phyloP scores from a whole-genome alignment of 805 yeast genomes.

The Yarrowia hollandica region DNA sequence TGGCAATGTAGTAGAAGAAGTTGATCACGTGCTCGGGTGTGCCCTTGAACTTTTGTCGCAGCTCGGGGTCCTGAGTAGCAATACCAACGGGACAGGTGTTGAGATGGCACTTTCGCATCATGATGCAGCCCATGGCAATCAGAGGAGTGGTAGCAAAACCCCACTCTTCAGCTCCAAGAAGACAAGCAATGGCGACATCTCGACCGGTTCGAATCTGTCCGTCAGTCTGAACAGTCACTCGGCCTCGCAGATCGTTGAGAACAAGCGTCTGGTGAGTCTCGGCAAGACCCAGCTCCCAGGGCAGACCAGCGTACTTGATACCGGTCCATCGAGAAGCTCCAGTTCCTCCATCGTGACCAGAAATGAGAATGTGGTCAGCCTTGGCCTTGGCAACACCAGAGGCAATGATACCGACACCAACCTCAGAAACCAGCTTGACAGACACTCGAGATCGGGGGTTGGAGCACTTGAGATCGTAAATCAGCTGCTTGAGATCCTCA shows the following conservation, averaged over 20 bases:
- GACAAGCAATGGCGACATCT: slow-evolving; percentile 93
- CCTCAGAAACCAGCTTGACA: slow-evolving; percentile 94
- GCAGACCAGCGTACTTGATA: slow-evolving; percentile 94
- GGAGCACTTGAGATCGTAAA: slow-evolving; percentile 93
- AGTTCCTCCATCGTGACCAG: slow-evolving; percentile 99
- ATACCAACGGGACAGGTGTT: slow-evolving; percentile 97
- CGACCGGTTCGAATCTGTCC: slow-evolving; percentile 97
- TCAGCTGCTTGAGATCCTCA: slow-evolving; percentile 95
- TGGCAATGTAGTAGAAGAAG: slow-evolving; percentile 92
- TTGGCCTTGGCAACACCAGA: slow-evolving; percentile 99
- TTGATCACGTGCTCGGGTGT: slow-evolving; percentile 98
- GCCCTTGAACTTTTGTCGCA: slow-evolving; percentile 89
- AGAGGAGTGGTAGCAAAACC: slow-evolving; percentile 97
- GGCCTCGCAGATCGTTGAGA: slow-evolving; percentile 90
- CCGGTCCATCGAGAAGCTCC: slow-evolving; percentile 99
- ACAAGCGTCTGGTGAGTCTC: slow-evolving; percentile 98
- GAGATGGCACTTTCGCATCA: slow-evolving; percentile 92
- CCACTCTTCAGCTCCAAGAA: slow-evolving; percentile 98
- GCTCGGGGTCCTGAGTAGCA: slow-evolving; percentile 96
- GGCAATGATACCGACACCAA: slow-evolving; percentile 98
- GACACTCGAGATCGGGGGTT: slow-evolving; percentile 97
- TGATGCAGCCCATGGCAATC: slow-evolving; percentile 95
- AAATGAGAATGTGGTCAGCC: slow-evolving; percentile 91
- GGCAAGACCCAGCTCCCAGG: slow-evolving; percentile 98
- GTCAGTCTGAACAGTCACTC: slow-evolving; percentile 95